These are phyloP conservation scores for Euphrasia confusa DNA, from an alignment of 257 asterid species.

Conservation along the genomic window DNA sequence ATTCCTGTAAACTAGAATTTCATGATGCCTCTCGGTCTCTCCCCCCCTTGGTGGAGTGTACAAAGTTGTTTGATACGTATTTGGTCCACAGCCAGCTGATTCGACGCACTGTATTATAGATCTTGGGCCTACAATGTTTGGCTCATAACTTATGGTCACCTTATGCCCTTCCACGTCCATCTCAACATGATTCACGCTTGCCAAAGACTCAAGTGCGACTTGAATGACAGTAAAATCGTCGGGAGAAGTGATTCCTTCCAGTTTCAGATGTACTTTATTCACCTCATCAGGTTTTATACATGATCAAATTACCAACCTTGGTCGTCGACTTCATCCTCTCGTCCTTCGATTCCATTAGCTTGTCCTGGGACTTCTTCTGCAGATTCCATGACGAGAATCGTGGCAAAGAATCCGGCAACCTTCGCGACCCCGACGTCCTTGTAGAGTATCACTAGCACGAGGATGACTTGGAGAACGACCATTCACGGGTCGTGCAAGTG, in stretches of 20 bases:
- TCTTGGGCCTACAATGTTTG: conserved; percentile 84
- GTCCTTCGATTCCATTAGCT: too few species aligned
- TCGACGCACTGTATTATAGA: conserved; percentile 65
- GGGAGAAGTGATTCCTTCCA: conserved; percentile 59
- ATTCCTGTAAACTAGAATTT: conserved; percentile 57
- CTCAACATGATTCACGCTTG: conserved; percentile 73
- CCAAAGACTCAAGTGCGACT: conserved; percentile 57
- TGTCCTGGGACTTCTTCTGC: too few species aligned
- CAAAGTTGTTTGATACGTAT: conserved; percentile 54
- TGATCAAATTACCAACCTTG: too few species aligned
- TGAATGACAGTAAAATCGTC: conserved; percentile 52
- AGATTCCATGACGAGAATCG: too few species aligned
- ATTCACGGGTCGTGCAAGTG: too few species aligned
- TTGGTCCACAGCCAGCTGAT: conserved; percentile 58
- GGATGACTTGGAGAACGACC: too few species aligned
- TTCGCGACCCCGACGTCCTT: too few species aligned
- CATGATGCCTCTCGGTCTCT: conserved; percentile 68
- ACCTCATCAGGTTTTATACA: too few species aligned
- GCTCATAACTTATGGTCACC: conserved; percentile 64
- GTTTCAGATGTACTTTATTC: conserved; percentile 62
- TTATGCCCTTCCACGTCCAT: conserved; percentile 48
- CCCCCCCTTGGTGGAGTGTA: conserved; percentile 76
- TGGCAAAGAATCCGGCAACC: too few species aligned
- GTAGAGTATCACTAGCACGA: too few species aligned
- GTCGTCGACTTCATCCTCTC: too few species aligned